Percentiles rank a stretch among this genome's conserved stretches.
These are phyloP conservation scores for Saccharomycopsis sp. DNA, from an alignment of 805 yeast species.

Conservation along the genomic window DNA sequence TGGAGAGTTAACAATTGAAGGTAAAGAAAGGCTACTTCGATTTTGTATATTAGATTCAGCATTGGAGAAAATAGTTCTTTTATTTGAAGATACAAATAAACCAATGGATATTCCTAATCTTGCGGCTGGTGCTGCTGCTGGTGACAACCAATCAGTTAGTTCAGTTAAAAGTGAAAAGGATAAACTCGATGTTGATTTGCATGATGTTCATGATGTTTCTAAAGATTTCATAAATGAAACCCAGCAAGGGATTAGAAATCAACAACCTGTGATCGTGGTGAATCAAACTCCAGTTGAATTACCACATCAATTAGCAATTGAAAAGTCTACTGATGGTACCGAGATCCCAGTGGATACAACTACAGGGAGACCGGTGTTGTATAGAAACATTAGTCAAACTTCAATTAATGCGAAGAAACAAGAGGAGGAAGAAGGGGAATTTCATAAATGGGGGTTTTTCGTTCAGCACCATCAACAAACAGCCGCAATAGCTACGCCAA, in stretches of 20 bases:
- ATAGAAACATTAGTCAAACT: conserved; percentile 58
- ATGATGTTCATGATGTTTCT: conserved; percentile 19
- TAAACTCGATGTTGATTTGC: conserved; percentile 8
- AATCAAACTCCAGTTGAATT: conserved; percentile 21
- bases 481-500: neutral
- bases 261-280: conserved; percentile 18
- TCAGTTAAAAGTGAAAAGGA: neutral
- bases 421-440: conserved; percentile 89
- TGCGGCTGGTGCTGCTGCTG: neutral
- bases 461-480: conserved; percentile 52
- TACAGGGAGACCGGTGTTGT: conserved; percentile 67
- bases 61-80: conserved; percentile 44
- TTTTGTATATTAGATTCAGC: conserved; percentile 65
- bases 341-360: conserved; percentile 53
- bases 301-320: conserved; percentile 71
- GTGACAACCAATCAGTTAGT: neutral
- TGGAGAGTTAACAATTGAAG: conserved; percentile 51
- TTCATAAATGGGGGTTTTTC: conserved; percentile 79
- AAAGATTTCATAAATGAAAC: conserved; percentile 20
- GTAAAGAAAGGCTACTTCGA: conserved; percentile 68
- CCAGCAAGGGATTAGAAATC: conserved; percentile 17
- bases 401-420: conserved; percentile 63
- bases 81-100: conserved; percentile 27
- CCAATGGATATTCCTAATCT: neutral
- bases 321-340: conserved; percentile 46